Evolutionary conservation across 2,329 filamentous ascomycete genomes (phyloP), one percentile per base, ranked within the genome.

Genomic region (Ascosphaera aggregata): DNA sequence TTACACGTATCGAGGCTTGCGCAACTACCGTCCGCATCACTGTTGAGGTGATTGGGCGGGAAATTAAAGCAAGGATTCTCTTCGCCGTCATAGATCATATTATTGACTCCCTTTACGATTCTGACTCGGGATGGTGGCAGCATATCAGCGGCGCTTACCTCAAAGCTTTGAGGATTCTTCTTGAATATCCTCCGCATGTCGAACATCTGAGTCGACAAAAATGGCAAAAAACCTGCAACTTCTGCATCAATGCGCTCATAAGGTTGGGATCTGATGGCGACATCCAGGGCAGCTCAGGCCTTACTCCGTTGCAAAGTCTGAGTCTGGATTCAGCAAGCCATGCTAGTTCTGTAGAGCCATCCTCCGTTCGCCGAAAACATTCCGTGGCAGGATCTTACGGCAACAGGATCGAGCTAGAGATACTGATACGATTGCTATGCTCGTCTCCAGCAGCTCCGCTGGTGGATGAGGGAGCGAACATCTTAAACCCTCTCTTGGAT

Each of bases 51-150:
- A 78, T 80, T 17, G 63, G 76, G 22, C 58, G 65, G 16, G 75
- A 69, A 43, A 57, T 95, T 44, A 78, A 74, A 49, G 63, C 66
- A 43, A 91, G 82, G 53, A 86, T 84, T 0, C 64, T 86, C n/a
- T 69, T 76, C 47, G 71, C 78, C 4, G 61, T 94, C 13, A 64
- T 92, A 45, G 74, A 82, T 45, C 84, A 93, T 56, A 76, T 95
- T 43, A 75, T 72, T 2, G 74, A 93, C 45, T 72, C 73, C 15
- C 63, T 92, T 2, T 69, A 73, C 2, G 67, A 63, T 13, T 55
- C 65, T 1, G 68, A 73, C 40, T 72, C 72, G 11, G 66, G 63
- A 2, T 69, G 77, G 40, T 73, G 81, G 45, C 65, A 73, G 41
- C 75, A 78, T 9, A 63, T 98, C 3, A 60, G 74, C 18, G 66